These are phyloP conservation scores for Populus davidiana DNA, from an alignment of 345 rosid species.

Conservation along the genomic window DNA sequence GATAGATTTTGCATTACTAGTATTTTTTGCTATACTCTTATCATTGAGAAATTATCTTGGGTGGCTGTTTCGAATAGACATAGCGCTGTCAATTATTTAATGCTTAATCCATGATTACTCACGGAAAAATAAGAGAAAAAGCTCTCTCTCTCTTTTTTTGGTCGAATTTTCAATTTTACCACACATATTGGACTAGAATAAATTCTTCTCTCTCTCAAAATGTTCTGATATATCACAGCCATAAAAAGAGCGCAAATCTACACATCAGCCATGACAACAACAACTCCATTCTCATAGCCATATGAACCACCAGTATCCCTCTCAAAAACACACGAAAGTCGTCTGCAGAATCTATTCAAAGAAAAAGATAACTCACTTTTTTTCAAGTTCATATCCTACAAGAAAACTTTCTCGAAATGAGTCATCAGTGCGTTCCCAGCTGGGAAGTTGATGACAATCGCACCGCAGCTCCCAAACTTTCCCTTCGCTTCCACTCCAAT, in stretches of 20 bases:
- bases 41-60: neutral
- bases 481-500: slow-evolving; percentile 44
- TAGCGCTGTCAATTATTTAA: neutral
- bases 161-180: neutral
- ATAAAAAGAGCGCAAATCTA: neutral
- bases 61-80: neutral
- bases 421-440: slow-evolving; percentile 75
- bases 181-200: slow-evolving; percentile 6
- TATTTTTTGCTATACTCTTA: neutral
- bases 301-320: neutral
- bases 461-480: slow-evolving; percentile 10
- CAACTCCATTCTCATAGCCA: slow-evolving; percentile 6
- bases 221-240: neutral
- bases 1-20: no score
- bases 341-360: neutral
- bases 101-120: neutral
- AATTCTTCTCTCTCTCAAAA: neutral
- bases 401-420: slow-evolving; percentile 35
- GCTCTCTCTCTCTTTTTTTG: neutral
- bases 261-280: neutral
- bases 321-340: neutral
- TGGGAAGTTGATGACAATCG: slow-evolving; percentile 60
- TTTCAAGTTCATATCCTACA: neutral
- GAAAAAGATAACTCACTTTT: neutral
- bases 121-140: neutral